Evolutionary conservation across 2,329 filamentous ascomycete genomes (phyloP).

Genomic region (Aureobasidium pullulans): DNA sequence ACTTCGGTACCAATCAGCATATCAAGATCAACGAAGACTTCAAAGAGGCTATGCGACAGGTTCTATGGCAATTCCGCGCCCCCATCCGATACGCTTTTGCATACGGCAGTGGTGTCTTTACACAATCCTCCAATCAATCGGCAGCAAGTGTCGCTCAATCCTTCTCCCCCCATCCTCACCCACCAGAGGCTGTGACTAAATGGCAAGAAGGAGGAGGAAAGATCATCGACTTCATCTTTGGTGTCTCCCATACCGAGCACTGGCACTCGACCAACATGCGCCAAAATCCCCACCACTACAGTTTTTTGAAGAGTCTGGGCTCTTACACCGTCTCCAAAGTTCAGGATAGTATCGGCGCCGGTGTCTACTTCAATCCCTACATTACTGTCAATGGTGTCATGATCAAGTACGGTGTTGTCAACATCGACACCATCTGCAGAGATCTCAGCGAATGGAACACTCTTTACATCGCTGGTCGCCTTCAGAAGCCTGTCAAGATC

Average conservation of each 20-base stretch:
- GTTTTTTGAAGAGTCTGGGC: constrained; percentile 70
- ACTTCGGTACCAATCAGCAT: constrained; percentile 93
- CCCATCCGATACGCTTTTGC: constrained; percentile 96
- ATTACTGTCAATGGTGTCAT: constrained; percentile 89
- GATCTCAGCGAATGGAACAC: constrained; percentile 91
- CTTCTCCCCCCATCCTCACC: constrained; percentile 69
- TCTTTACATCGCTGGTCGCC: constrained; percentile 86
- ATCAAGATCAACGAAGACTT: constrained; percentile 94
- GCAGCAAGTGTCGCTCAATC: constrained; percentile 36
- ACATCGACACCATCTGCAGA: constrained; percentile 76
- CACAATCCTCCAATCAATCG: constrained; percentile 52
- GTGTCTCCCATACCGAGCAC: constrained; percentile 87
- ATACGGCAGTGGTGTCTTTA: constrained; percentile 94
- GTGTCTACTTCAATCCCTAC: constrained; percentile 96
- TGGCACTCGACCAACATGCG: constrained; percentile 91
- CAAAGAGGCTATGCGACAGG: constrained; percentile 78
- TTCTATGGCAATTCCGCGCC: constrained; percentile 84
- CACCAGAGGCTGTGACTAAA: constrained; percentile 71
- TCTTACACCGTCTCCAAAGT: constrained; percentile 78
- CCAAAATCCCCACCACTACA: constrained; percentile 90
- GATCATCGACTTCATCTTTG: constrained; percentile 98
- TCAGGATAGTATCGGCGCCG: constrained; percentile 83
- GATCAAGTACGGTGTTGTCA: constrained; percentile 97
- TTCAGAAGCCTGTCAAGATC: constrained; percentile 98
- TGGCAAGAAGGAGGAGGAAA: constrained; percentile 84